A percentile compares a stretch with the other conserved stretches of the same genome.
These are phyloP conservation scores for Aspergillus melleus DNA, from an alignment of 2,329 filamentous ascomycete species.

Conservation along the genomic window DNA sequence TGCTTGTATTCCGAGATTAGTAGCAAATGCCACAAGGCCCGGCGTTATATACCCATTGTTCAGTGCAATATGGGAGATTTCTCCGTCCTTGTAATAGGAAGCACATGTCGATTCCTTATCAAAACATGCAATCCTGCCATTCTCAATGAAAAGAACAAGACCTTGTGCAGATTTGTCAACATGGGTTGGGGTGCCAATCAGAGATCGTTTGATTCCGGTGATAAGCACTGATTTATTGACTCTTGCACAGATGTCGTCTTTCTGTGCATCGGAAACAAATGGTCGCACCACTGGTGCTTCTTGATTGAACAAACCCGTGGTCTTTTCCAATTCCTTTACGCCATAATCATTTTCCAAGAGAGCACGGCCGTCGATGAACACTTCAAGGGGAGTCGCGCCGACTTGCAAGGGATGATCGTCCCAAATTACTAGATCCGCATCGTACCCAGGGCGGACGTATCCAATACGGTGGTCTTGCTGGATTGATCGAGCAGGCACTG, in stretches of 20 bases:
- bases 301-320: background rate
- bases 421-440: conserved; percentile 49
- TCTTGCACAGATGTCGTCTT: background rate
- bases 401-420: background rate
- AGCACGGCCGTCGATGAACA: background rate
- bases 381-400: background rate
- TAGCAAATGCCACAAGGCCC: background rate
- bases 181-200: background rate
- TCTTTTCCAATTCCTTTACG: background rate
- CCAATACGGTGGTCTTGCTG: conserved; percentile 60
- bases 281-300: background rate
- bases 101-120: background rate
- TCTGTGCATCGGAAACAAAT: background rate
- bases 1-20: background rate
- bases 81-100: background rate
- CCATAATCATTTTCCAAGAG: background rate
- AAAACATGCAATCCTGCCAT: background rate
- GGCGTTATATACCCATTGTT: background rate
- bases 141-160: background rate
- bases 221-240: background rate
- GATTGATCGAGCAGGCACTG: conserved; percentile 58
- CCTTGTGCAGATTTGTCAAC: background rate
- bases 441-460: conserved; percentile 62
- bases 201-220: background rate
- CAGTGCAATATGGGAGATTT: background rate